Evolutionary conservation across 2,329 filamentous ascomycete species (phyloP).

Genomic region (Monosporascus sp.): DNA sequence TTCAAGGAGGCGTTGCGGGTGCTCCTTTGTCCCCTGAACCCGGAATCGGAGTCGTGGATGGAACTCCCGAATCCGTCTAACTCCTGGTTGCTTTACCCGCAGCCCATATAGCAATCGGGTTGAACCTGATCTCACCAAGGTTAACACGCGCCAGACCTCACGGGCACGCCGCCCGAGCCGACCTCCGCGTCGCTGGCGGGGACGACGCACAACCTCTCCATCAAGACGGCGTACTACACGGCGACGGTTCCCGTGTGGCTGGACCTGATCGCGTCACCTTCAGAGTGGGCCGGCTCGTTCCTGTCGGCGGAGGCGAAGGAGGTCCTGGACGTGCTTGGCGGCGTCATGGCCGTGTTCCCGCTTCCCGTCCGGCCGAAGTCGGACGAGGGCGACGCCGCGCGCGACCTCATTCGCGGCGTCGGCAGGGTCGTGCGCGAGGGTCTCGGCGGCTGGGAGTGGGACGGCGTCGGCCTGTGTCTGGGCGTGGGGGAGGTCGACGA

Average conservation of each 20-base stretch:
- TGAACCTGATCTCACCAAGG: background rate
- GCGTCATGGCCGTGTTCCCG: slow-evolving; percentile 50
- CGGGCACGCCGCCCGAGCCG: slow-evolving; percentile 38
- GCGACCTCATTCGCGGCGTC: slow-evolving; percentile 45
- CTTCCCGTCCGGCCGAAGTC: slow-evolving; percentile 27
- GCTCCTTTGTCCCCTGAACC: no score
- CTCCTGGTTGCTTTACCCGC: background rate
- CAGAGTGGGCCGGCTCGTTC: slow-evolving; percentile 55
- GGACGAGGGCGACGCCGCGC: slow-evolving; percentile 21
- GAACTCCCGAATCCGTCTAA: background rate
- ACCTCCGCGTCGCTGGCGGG: slow-evolving; percentile 47
- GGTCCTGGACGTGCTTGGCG: slow-evolving; percentile 57
- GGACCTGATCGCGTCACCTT: slow-evolving; percentile 49
- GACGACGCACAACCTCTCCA: slow-evolving; percentile 48
- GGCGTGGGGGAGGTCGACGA: slow-evolving; percentile 44
- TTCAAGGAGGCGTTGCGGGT: no score
- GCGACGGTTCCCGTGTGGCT: slow-evolving; percentile 61
- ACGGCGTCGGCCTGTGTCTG: slow-evolving; percentile 57
- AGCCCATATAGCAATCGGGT: background rate
- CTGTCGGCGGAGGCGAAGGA: slow-evolving; percentile 56
- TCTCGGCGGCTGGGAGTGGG: slow-evolving; percentile 58
- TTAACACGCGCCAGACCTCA: slow-evolving; percentile 40
- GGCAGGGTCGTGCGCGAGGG: slow-evolving; percentile 51
- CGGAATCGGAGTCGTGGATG: no score
- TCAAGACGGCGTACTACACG: slow-evolving; percentile 58